Evolutionary conservation across 148 eudicot genomes (phyloP).

Genomic region (Beta vulgaris): DNA sequence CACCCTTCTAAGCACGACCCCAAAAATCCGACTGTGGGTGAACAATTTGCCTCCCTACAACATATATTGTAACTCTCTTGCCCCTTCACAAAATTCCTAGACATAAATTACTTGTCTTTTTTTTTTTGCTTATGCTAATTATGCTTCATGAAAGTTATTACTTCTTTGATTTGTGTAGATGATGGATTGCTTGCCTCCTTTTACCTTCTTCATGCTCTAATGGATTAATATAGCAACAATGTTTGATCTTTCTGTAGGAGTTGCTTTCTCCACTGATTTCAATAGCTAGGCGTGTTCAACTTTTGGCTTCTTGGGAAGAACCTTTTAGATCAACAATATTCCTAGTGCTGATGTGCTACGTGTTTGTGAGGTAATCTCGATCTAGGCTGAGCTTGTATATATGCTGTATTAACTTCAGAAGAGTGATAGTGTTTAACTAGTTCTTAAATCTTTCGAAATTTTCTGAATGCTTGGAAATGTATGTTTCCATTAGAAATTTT

Average conservation of each 20-base stretch:
- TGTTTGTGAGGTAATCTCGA: conserved; percentile 44
- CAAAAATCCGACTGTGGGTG: too few relatives aligned
- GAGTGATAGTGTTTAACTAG: too few relatives aligned
- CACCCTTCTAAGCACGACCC: too few relatives aligned
- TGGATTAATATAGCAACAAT: neutral
- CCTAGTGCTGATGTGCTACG: conserved; percentile 52
- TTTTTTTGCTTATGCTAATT: neutral
- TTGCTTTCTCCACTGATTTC: conserved; percentile 61
- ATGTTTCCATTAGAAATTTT: too few relatives aligned
- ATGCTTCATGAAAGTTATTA: neutral
- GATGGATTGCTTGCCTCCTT: neutral
- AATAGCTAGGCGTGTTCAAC: conserved; percentile 36
- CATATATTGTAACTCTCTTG: too few relatives aligned
- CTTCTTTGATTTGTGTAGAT: neutral
- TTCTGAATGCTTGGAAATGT: neutral
- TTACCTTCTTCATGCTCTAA: neutral
- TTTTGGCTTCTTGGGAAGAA: conserved; percentile 70
- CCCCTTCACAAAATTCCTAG: too few relatives aligned
- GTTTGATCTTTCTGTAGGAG: conserved; percentile 41
- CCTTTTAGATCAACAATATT: conserved; percentile 59
- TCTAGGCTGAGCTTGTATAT: neutral
- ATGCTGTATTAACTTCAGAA: too few relatives aligned
- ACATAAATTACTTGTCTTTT: too few relatives aligned
- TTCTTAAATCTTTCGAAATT: neutral
- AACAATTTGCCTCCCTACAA: too few relatives aligned